These are phyloP conservation scores for Capronia epimyces DNA, from an alignment of 2,329 filamentous ascomycete species.

Conservation along the genomic window DNA sequence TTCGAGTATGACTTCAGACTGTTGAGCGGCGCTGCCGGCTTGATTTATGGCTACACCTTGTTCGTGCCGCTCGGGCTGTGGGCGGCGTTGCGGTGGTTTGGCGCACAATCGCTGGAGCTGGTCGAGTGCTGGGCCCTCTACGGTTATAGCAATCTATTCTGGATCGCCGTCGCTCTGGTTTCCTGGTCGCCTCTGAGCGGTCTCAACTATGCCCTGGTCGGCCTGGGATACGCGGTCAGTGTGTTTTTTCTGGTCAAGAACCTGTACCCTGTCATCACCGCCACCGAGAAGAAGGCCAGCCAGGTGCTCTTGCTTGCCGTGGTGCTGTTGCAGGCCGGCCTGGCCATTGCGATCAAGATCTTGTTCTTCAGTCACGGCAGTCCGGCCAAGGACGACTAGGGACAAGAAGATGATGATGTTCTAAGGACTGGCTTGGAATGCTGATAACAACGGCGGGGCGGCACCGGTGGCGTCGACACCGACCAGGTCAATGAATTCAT, in stretches of 20 bases:
- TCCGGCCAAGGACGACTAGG: conserved; percentile 44
- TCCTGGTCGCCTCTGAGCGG: conserved; percentile 81
- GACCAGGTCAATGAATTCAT: too few relatives aligned
- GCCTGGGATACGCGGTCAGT: conserved; percentile 75
- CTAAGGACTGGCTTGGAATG: neutral
- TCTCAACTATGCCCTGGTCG: conserved; percentile 92
- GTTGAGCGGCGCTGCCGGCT: conserved; percentile 79
- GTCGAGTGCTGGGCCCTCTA: conserved; percentile 95
- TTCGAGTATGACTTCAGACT: conserved; percentile 58
- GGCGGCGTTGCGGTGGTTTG: conserved; percentile 88
- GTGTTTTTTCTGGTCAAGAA: conserved; percentile 80
- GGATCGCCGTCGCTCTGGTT: conserved; percentile 89
- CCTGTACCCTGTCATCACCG: conserved; percentile 83
- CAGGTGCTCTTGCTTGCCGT: conserved; percentile 82
- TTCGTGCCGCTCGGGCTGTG: conserved; percentile 81
- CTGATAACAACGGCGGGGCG: neutral
- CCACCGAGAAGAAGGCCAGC: conserved; percentile 85
- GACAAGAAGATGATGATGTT: conserved; percentile 10
- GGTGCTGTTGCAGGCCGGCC: conserved; percentile 76
- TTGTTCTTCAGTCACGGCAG: conserved; percentile 83
- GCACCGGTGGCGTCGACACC: too few relatives aligned
- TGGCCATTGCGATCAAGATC: conserved; percentile 91
- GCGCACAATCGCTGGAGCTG: conserved; percentile 84
- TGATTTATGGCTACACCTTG: conserved; percentile 92
- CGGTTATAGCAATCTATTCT: conserved; percentile 93